Base-by-base conservation (phyloP, 2,329 filamentous ascomycete species). In the Mycosphaerelloides madeirae region DNA sequence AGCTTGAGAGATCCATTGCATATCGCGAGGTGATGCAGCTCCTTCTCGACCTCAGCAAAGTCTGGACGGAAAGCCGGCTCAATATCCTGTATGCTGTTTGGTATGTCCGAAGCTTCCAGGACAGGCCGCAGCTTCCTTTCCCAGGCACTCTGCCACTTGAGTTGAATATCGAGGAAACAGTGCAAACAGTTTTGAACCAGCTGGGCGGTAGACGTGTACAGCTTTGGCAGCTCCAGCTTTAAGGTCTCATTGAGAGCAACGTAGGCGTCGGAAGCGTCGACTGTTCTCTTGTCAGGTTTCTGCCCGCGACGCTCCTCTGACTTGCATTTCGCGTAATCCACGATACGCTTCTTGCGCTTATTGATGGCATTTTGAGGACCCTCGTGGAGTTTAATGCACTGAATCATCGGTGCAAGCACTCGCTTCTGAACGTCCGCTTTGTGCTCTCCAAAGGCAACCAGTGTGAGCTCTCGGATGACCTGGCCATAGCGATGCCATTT, bases 401-500 rank as follows among this genome's bases (percentile, higher is more conserved):
- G 77, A 55, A 87, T 78, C 65, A 94, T 87, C 1, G 88, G 91
- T 54, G 90, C 84, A 50, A 95, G 87, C 38, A 95, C 87, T 57
- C 84, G 82, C 63, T 84, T 87, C 41, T 85, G 80, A 35, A 97
- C 84, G 59, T 84, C 78, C 8, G 68, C 65, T 63, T 79, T 72
- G 73, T 96, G 90, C 55, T 91, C 85, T 48, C 89, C 85, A 16
- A 97, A 74, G 3, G 86, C 85, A 52, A 89, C 80, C 48, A 83
- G 85, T 59, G 90, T 83, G 53, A 97, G 81, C 58, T 96, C 90
- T 53, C 86, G 80, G 68, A 95, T 86, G 28, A 85, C 85, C 60
- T 89, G 81, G 54, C 89, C 91, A 67, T 95, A 93, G 50, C 84
- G 86, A 38, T 89, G 85, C 87, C 91, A 97, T 64, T 94, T 95